These are phyloP conservation scores for Dothideomycetidae sp. DNA, from an alignment of 2,329 filamentous ascomycete genomes.

Conservation along the genomic window DNA sequence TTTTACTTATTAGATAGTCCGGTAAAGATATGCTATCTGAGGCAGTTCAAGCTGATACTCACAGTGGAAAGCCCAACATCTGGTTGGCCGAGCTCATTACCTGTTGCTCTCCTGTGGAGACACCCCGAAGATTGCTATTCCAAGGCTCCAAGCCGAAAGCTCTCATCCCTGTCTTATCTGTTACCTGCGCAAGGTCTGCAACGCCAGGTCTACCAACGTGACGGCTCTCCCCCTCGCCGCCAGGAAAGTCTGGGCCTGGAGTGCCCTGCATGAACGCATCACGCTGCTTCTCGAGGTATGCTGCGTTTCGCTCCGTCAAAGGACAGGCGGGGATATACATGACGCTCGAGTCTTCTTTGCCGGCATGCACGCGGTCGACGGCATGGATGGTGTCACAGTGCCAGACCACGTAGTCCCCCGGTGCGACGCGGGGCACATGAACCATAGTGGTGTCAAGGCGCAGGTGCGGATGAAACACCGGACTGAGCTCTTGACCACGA, in stretches of 20 bases:
- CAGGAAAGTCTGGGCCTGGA: conserved; percentile 34
- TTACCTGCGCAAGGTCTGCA: conserved; percentile 24
- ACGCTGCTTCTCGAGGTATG: conserved; percentile 56
- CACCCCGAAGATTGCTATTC: conserved; percentile 32
- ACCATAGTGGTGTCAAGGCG: conserved; percentile 55
- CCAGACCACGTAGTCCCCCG: conserved; percentile 65
- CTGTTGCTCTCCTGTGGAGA: conserved; percentile 38
- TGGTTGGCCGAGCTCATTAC: conserved; percentile 40
- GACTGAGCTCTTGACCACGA: conserved; percentile 53
- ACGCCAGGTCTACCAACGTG: conserved; percentile 30
- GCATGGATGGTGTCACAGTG: conserved; percentile 64
- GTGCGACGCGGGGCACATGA: conserved; percentile 51
- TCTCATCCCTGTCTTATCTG: conserved; percentile 27
- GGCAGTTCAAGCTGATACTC: neutral
- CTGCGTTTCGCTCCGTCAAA: conserved; percentile 57
- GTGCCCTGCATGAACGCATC: conserved; percentile 52
- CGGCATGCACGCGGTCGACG: conserved; percentile 65
- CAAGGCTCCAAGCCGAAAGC: conserved; percentile 41
- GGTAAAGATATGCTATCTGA: neutral
- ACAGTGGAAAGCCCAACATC: conserved; percentile 34
- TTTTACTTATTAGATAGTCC: conserved; percentile 1
- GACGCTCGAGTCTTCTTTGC: conserved; percentile 62
- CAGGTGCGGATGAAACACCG: conserved; percentile 54
- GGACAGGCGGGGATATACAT: conserved; percentile 83
- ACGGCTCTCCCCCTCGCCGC: conserved; percentile 48